phyloP scores from a whole-genome alignment of 2,329 filamentous ascomycete genomes.

The Fusarium transvaalense region DNA sequence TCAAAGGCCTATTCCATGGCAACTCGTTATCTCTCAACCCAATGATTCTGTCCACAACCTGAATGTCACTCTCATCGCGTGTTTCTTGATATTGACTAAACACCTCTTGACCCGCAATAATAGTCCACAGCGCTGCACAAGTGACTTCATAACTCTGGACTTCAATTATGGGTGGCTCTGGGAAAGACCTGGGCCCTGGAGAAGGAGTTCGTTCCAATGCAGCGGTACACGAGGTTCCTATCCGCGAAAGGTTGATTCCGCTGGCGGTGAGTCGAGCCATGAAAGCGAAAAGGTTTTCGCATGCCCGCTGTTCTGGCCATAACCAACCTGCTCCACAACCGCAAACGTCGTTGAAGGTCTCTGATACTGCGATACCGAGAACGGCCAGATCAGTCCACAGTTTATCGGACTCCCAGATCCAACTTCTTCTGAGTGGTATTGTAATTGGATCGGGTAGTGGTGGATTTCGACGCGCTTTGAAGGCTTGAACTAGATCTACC shows the following conservation, averaged over 20 bases:
- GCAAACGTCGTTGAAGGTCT: slow-evolving; percentile 5
- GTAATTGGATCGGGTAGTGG: slow-evolving; percentile 15
- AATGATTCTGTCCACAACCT: neutral
- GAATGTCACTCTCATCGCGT: slow-evolving; percentile 8
- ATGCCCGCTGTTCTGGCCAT: slow-evolving; percentile 12
- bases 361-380: neutral
- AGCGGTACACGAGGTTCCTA: rapidly evolving
- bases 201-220: neutral
- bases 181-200: neutral
- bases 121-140: neutral
- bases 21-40: neutral
- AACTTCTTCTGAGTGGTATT: neutral
- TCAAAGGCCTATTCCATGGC: slow-evolving; percentile 13
- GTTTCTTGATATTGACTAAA: neutral
- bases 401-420: neutral
- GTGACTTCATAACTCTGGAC: neutral
- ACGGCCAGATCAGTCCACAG: slow-evolving; percentile 2
- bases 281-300: slow-evolving; percentile 12
- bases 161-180: neutral
- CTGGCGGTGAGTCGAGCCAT: neutral
- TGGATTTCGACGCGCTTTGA: slow-evolving; percentile 5
- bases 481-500: neutral
- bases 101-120: neutral
- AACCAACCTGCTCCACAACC: slow-evolving; percentile 25
- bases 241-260: neutral